phyloP scores from a whole-genome alignment of 768 basidiomycete genomes.

The Suillus tomentosus region DNA sequence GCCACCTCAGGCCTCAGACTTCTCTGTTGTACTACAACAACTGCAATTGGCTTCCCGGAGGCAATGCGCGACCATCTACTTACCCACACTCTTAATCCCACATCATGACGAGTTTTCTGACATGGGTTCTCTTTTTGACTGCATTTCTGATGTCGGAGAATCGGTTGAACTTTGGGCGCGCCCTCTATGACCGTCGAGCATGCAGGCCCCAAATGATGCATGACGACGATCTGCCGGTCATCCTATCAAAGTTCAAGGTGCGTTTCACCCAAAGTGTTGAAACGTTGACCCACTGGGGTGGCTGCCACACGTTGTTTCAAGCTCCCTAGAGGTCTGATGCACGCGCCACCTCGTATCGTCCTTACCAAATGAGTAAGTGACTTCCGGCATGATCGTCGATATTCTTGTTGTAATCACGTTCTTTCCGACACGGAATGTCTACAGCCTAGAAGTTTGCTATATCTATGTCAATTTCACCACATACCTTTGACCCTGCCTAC shows the following conservation, averaged over 20 bases:
- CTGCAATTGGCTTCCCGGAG: neutral
- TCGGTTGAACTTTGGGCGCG: neutral
- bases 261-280: neutral
- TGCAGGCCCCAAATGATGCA: neutral
- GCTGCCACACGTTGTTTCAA: neutral
- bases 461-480: neutral
- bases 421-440: neutral
- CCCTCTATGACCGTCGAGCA: neutral
- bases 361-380: neutral
- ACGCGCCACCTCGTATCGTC: neutral
- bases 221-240: neutral
- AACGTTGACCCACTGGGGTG: neutral
- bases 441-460: slow-evolving; percentile 3
- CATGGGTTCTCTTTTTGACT: neutral
- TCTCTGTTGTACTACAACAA: neutral
- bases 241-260: slow-evolving; percentile 3
- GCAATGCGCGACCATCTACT: neutral
- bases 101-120: neutral
- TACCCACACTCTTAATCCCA: neutral
- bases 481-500: slow-evolving; percentile 5
- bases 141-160: slow-evolving; percentile 1
- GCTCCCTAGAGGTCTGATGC: neutral
- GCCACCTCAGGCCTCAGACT: neutral
- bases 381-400: neutral
- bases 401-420: slow-evolving; percentile 7